phyloP scores from a whole-genome alignment of 1,284 basidiomycete genomes.

The Hypsizygus ulmarius region DNA sequence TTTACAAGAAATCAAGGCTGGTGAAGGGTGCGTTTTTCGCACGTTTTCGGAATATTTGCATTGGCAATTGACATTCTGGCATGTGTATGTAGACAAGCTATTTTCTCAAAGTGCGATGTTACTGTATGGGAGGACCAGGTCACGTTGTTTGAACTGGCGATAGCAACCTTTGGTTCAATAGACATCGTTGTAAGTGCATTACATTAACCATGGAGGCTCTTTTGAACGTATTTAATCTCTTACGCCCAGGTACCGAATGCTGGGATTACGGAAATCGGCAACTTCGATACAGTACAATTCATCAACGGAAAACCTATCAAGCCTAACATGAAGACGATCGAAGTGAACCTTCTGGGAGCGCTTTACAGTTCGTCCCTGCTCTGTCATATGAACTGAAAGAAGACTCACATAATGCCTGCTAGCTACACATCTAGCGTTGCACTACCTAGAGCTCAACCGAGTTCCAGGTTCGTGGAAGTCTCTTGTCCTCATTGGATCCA shows the following conservation, averaged over 20 bases:
- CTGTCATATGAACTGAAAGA: not conserved
- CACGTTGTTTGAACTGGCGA: slow-evolving; percentile 49
- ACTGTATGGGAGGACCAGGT: slow-evolving; percentile 54
- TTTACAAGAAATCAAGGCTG: slow-evolving; percentile 38
- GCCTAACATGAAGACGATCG: slow-evolving; percentile 44
- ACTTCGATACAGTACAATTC: slow-evolving; percentile 33
- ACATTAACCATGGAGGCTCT: not conserved
- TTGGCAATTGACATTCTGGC: not conserved
- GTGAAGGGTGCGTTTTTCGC: slow-evolving; percentile 42
- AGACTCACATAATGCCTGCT: not conserved
- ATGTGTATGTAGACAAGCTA: slow-evolving; percentile 39
- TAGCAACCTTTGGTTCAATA: slow-evolving; percentile 43
- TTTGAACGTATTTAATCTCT: not conserved
- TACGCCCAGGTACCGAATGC: slow-evolving; percentile 51
- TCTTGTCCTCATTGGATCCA: slow-evolving; percentile 53
- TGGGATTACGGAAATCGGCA: slow-evolving; percentile 45
- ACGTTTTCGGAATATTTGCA: not conserved
- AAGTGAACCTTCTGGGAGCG: slow-evolving; percentile 52
- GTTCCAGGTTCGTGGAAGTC: slow-evolving; percentile 41
- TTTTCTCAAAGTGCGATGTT: slow-evolving; percentile 48
- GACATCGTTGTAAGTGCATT: slow-evolving; percentile 46
- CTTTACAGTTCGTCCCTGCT: slow-evolving; percentile 40
- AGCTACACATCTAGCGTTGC: slow-evolving; percentile 49
- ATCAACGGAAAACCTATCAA: slow-evolving; percentile 40
- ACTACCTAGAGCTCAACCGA: slow-evolving; percentile 44